These are phyloP conservation scores for Cryptococcus sp. DNA, from an alignment of 1,284 basidiomycete genomes.

Conservation along the genomic window DNA sequence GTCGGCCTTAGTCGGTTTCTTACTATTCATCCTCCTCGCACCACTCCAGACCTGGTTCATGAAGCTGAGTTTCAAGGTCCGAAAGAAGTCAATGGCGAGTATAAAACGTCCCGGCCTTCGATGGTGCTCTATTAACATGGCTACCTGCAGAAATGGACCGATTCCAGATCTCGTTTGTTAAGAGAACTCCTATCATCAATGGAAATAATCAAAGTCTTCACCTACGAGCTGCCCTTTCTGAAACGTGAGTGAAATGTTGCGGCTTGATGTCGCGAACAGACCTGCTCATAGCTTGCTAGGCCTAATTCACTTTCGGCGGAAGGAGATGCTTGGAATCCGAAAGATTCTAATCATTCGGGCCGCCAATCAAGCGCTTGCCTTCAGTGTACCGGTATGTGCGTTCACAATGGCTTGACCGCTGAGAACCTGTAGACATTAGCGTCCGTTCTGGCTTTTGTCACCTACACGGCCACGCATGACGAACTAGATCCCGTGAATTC, in stretches of 20 bases:
- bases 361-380: constrained; percentile 56
- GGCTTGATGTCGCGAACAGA: background rate
- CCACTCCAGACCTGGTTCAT: constrained; percentile 73
- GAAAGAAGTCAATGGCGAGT: constrained; percentile 61
- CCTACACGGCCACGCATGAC: constrained; percentile 63
- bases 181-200: constrained; percentile 74
- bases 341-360: constrained; percentile 65
- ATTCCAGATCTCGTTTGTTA: constrained; percentile 77
- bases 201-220: constrained; percentile 76
- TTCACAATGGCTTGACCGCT: constrained; percentile 18
- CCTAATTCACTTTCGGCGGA: constrained; percentile 60
- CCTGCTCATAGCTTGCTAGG: constrained; percentile 50
- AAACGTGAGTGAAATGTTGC: constrained; percentile 57
- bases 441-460: constrained; percentile 72
- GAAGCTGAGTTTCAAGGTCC: constrained; percentile 65
- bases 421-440: constrained; percentile 66
- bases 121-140: background rate
- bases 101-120: background rate
- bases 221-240: constrained; percentile 67
- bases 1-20: constrained; percentile 74
- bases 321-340: constrained; percentile 62
- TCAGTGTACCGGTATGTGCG: constrained; percentile 53
- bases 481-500: constrained; percentile 58
- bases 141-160: constrained; percentile 63
- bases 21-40: constrained; percentile 67